phyloP scores from a whole-genome alignment of 805 yeast species.

The Candida maltosa region DNA sequence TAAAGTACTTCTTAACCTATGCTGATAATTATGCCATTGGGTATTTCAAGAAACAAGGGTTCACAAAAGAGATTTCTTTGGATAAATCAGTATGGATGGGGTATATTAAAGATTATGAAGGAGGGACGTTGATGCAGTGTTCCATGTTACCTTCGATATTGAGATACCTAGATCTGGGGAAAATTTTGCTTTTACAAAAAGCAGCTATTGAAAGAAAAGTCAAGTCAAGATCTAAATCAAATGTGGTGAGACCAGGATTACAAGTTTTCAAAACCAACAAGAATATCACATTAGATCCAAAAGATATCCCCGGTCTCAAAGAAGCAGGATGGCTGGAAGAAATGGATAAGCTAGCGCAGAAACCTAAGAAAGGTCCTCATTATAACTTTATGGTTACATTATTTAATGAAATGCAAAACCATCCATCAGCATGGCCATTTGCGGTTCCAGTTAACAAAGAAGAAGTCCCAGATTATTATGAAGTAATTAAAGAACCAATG shows the following conservation, averaged over 20 bases:
- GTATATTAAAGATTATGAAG: constrained; percentile 97
- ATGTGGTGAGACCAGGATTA: constrained; percentile 79
- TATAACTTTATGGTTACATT: constrained; percentile 89
- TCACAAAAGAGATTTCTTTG: constrained; percentile 88
- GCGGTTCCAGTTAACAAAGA: constrained; percentile 87
- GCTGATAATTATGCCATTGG: constrained; percentile 99
- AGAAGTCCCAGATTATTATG: constrained; percentile 95
- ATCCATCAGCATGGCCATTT: constrained; percentile 98
- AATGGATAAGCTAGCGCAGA: constrained; percentile 94
- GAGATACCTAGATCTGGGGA: constrained; percentile 84
- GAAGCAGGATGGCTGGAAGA: constrained; percentile 99
- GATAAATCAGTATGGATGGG: constrained; percentile 95
- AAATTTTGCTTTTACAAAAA: constrained; percentile 80
- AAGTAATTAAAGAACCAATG: constrained; percentile 97
- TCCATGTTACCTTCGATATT: constrained; percentile 79
- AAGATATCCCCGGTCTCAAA: constrained; percentile 78
- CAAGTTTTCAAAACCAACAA: constrained; percentile 55
- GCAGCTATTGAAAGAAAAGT: constrained; percentile 89
- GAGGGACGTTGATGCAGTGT: constrained; percentile 98
- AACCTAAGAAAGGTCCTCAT: constrained; percentile 93
- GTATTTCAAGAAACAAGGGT: constrained; percentile 96
- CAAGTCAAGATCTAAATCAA: constrained; percentile 71
- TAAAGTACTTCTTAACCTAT: constrained; percentile 85
- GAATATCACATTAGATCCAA: constrained; percentile 62
- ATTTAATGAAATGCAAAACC: constrained; percentile 83